These are phyloP conservation scores for Cucurbita moschata DNA, from an alignment of 306 rosid genomes.

Conservation along the genomic window DNA sequence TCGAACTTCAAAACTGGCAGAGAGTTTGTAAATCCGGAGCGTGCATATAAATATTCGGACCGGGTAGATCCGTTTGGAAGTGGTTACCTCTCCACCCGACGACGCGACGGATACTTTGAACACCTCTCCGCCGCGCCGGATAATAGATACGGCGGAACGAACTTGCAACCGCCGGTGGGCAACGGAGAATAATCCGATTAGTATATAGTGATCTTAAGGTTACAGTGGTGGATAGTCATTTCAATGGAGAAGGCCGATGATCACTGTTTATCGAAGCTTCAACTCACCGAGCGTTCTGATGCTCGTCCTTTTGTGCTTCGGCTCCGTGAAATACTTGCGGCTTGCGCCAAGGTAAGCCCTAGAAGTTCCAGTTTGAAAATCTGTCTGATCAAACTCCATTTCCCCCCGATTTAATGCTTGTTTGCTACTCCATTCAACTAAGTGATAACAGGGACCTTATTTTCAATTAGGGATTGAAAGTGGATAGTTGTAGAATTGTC, in stretches of 20 bases:
- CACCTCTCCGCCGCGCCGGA: background rate
- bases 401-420: background rate
- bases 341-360: conserved; percentile 38
- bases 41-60: background rate
- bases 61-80: background rate
- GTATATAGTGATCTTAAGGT: background rate
- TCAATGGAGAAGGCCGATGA: conserved; percentile 9
- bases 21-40: background rate
- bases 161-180: background rate
- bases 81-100: background rate
- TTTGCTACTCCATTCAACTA: background rate
- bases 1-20: no score
- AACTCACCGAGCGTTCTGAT: conserved; percentile 13
- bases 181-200: background rate
- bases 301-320: conserved; percentile 19
- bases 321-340: conserved; percentile 35
- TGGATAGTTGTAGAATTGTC: background rate
- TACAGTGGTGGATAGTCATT: conserved; percentile 11
- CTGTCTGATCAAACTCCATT: background rate
- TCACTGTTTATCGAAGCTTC: conserved; percentile 7
- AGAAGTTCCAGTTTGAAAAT: background rate
- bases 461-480: background rate
- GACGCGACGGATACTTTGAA: background rate
- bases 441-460: background rate
- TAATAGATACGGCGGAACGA: background rate